phyloP scores from a whole-genome alignment of 805 yeast genomes.

The Ogataea polymorpha region DNA sequence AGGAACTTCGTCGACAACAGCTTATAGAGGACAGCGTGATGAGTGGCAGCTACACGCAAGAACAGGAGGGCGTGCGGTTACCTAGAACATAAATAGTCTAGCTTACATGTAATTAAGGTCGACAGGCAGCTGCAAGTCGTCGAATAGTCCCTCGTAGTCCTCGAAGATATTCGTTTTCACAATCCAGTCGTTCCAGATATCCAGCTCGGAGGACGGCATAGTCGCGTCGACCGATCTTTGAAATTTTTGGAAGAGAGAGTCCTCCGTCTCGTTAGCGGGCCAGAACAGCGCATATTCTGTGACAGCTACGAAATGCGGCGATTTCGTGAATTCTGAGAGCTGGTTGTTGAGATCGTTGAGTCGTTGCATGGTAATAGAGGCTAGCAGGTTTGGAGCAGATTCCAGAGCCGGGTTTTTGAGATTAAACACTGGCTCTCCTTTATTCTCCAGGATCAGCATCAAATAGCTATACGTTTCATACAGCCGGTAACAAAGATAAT shows the following conservation, averaged over 20 bases:
- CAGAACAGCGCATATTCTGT: background rate
- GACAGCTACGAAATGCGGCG: background rate
- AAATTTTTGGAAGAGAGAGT: constrained; percentile 2
- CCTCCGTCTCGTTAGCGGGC: constrained; percentile 2
- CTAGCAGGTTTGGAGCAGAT: constrained; percentile 8
- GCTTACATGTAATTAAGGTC: constrained; percentile 4
- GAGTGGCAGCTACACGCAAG: constrained; percentile 32
- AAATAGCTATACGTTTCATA: constrained; percentile 11
- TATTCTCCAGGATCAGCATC: constrained; percentile 16
- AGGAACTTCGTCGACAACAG: constrained; percentile 30
- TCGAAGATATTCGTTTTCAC: constrained; percentile 13
- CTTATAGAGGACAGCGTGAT: constrained; percentile 33
- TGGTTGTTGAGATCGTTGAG: constrained; percentile 1
- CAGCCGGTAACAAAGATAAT: constrained; percentile 16
- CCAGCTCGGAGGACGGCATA: background rate
- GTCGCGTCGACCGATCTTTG: background rate
- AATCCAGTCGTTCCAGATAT: constrained; percentile 19
- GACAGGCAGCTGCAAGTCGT: constrained; percentile 3
- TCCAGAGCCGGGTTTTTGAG: constrained; percentile 5
- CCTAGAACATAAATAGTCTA: background rate
- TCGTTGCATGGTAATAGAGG: background rate
- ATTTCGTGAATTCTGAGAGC: constrained; percentile 2
- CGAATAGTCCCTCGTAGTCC: constrained; percentile 7
- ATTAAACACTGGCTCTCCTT: constrained; percentile 18
- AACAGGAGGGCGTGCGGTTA: constrained; percentile 20